These are phyloP conservation scores for Daedaleopsis sinensis DNA, from an alignment of 768 basidiomycete genomes.

Conservation along the genomic window DNA sequence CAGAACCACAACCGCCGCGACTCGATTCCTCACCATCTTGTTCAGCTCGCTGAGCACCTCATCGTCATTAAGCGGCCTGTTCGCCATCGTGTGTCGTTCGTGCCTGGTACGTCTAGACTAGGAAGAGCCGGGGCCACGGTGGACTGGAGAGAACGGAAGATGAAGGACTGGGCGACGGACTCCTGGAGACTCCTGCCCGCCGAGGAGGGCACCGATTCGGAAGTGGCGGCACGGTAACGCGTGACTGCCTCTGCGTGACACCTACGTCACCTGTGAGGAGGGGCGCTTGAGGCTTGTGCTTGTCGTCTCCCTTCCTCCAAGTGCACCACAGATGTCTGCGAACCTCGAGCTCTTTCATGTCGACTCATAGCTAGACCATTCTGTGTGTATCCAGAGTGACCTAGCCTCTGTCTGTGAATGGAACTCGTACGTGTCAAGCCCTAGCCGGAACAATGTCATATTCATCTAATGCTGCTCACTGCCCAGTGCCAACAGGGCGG, in stretches of 20 bases:
- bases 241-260: background rate
- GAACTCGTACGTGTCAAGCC: too few relatives aligned
- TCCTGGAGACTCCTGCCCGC: background rate
- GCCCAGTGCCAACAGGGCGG: too few relatives aligned
- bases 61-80: slow-evolving; percentile 86
- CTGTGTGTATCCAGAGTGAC: too few relatives aligned
- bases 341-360: too few relatives aligned
- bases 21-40: slow-evolving; percentile 79
- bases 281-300: background rate
- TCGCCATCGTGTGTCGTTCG: slow-evolving; percentile 52
- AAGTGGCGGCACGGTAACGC: slow-evolving; percentile 2
- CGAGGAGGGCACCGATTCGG: background rate
- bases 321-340: background rate
- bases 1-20: too few relatives aligned
- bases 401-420: too few relatives aligned
- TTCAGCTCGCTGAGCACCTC: slow-evolving; percentile 97
- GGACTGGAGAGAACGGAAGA: background rate
- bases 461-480: too few relatives aligned
- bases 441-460: too few relatives aligned
- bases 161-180: background rate
- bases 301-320: slow-evolving; percentile 18
- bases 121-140: background rate
- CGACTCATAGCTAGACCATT: too few relatives aligned
- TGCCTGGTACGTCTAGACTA: background rate
- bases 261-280: background rate